Evolutionary conservation across 2,329 filamentous ascomycete genomes (phyloP), one percentile per base, ranked within the genome.

Genomic region (Colletotrichum destructivum): DNA sequence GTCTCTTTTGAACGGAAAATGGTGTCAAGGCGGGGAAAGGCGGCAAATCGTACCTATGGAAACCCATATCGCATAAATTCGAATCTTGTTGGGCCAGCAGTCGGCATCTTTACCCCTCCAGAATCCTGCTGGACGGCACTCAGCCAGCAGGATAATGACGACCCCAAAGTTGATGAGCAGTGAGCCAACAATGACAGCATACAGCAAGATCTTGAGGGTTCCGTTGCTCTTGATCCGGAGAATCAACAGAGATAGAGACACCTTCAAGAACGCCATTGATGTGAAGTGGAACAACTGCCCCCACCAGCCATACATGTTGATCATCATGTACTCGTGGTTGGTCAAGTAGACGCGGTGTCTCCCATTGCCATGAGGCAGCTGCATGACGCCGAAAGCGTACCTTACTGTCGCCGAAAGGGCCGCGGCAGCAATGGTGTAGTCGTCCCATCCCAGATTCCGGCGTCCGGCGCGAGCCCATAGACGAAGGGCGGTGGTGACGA

Each of bases 251-350:
- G 82, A 77, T 46, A 85, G 83, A 1, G 82, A 84, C 18, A 81
- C 76, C 66, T 85, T 85, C 60, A 85, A 75, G 1, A 83, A 69
- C 54, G 79, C 81, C 47, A 84, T 80, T 23, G 78, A 79, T 6
- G 77, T 76, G 66, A 84, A 85, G 2, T 85, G 78, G 31, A 83
- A 75, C 9, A 84, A 75, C 74, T 84, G 82, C 2, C 80, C 81
- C 46, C 79, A 75, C 82, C 82, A 84, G 0, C 80, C 80, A 2
- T 80, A 76, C 74, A 81, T 80, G 70, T 81, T 82, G 70, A 82
- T 79, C 47, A 74, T 76, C 63, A 76, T 65, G 61, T 82, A 82
- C 16, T 82, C 66, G 4, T 77, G 70, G 0, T 76, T 46, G 7
- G 74, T 62, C 18, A 84, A 74, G 38, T 79, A 84, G 71, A 76